These are phyloP conservation scores for Microascus cirrosus DNA, from an alignment of 2,329 filamentous ascomycete species.

Conservation along the genomic window DNA sequence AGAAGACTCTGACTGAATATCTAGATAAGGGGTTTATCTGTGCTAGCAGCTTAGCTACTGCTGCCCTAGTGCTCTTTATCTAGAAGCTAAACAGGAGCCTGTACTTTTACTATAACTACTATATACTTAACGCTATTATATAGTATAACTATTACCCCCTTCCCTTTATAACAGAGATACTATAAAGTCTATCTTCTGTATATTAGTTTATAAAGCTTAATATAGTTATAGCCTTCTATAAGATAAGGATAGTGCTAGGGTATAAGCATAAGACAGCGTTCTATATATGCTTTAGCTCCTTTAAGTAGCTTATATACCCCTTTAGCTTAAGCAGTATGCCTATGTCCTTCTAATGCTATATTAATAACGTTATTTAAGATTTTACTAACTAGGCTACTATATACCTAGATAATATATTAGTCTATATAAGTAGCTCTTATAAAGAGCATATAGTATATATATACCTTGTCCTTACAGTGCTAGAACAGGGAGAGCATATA, in stretches of 20 bases:
- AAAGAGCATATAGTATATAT: neutral
- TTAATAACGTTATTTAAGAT: neutral
- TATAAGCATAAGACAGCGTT: constrained; percentile 1
- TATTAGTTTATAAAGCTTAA: neutral
- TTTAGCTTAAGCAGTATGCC: neutral
- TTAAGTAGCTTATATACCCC: neutral
- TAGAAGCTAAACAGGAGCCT: neutral
- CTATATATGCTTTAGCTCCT: neutral
- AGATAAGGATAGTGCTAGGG: neutral
- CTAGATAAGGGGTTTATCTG: neutral
- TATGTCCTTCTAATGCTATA: neutral
- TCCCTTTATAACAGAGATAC: neutral
- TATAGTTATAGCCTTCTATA: neutral
- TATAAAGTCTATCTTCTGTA: neutral
- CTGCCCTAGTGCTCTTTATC: neutral
- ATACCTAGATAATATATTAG: neutral
- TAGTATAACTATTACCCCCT: neutral
- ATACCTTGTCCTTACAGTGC: neutral
- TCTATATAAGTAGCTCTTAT: neutral
- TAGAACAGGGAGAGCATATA: neutral
- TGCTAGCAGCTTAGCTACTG: neutral
- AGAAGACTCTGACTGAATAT: neutral
- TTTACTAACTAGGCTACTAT: neutral
- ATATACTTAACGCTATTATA: neutral
- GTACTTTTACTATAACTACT: neutral